phyloP scores from a whole-genome alignment of 2,329 filamentous ascomycete genomes.

The Fusarium graminum region DNA sequence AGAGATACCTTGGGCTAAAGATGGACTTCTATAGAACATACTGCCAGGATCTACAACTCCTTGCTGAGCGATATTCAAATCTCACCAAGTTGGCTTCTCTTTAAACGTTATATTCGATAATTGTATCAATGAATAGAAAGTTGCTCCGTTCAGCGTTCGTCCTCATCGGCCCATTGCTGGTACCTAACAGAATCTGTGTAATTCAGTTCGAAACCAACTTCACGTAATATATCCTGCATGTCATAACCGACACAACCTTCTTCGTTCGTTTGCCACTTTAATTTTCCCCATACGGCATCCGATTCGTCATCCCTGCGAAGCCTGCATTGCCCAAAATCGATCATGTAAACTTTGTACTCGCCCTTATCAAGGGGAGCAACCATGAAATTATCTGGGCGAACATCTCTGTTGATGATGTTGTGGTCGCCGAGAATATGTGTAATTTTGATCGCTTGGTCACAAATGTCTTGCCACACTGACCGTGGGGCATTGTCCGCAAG shows the following conservation, averaged over 20 bases:
- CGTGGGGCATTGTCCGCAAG: conserved; percentile 12
- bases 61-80: too few relatives aligned
- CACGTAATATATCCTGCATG: too few relatives aligned
- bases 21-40: too few relatives aligned
- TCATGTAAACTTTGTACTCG: conserved; percentile 41
- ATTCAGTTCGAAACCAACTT: too few relatives aligned
- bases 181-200: too few relatives aligned
- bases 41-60: too few relatives aligned
- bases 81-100: too few relatives aligned
- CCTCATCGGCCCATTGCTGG: too few relatives aligned
- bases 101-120: too few relatives aligned
- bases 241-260: conserved; percentile 33
- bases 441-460: conserved; percentile 40
- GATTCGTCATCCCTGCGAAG: conserved; percentile 38
- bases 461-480: conserved; percentile 34
- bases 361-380: conserved; percentile 3
- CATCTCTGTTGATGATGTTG: conserved; percentile 44
- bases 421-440: conserved; percentile 41
- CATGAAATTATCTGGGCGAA: conserved; percentile 46
- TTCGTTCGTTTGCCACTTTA: conserved; percentile 42
- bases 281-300: conserved; percentile 38
- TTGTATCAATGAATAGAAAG: too few relatives aligned
- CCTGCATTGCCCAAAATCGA: conserved; percentile 46
- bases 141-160: too few relatives aligned
- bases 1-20: too few relatives aligned